phyloP scores from a whole-genome alignment of 768 basidiomycete species.

The Trametes cingulata region DNA sequence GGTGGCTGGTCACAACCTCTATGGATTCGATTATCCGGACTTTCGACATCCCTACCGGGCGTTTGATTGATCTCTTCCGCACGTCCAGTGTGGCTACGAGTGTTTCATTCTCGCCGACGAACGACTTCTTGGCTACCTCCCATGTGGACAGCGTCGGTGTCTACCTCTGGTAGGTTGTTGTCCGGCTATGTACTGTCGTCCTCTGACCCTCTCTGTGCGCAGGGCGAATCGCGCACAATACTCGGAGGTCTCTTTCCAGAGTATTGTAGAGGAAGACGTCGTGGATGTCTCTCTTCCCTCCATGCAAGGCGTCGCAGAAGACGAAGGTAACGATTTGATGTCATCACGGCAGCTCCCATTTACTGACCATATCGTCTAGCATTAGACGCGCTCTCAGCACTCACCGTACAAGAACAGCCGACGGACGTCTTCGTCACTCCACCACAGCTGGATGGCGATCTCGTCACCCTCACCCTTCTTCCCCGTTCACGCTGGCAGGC shows the following conservation, averaged over 20 bases:
- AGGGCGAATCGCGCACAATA: conserved; percentile 98
- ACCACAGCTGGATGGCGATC: conserved; percentile 84
- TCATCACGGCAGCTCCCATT: neutral
- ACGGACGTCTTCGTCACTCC: conserved; percentile 79
- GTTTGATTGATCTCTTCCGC: conserved; percentile 88
- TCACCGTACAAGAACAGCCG: conserved; percentile 60
- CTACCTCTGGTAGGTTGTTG: conserved; percentile 77
- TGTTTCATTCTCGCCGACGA: conserved; percentile 90
- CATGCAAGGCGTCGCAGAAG: conserved; percentile 79
- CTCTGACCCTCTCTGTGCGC: neutral
- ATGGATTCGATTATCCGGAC: conserved; percentile 92
- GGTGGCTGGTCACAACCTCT: conserved; percentile 89
- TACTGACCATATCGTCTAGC: conserved; percentile 40
- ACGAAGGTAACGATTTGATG: conserved; percentile 57
- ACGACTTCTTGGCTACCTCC: conserved; percentile 93
- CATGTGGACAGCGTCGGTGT: conserved; percentile 95
- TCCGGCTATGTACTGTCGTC: neutral
- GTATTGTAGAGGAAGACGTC: conserved; percentile 70
- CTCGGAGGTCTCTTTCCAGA: conserved; percentile 77
- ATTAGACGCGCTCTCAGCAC: conserved; percentile 66
- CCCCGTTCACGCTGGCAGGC: conserved; percentile 97
- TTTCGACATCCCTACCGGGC: conserved; percentile 92
- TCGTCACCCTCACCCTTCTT: conserved; percentile 90
- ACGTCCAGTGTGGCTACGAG: conserved; percentile 87
- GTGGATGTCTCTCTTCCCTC: conserved; percentile 73